Percentiles rank a stretch among this genome's conserved stretches.
Evolutionary conservation across 129 eudicot species (phyloP).

Genomic region (Smallanthus sonchifolius): DNA sequence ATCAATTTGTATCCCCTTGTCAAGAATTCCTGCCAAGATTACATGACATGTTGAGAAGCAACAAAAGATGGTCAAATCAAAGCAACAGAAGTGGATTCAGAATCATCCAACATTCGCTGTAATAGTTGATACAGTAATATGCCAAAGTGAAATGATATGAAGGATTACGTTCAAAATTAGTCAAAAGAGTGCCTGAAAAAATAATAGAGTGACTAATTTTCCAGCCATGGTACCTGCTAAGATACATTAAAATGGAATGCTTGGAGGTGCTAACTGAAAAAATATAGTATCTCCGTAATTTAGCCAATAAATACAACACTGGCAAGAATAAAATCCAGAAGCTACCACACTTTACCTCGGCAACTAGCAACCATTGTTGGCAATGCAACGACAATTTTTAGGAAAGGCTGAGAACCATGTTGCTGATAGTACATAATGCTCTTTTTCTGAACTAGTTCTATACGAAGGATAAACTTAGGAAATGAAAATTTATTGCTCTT

Average conservation of each 20-base stretch:
- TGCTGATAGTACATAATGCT: slow-evolving; percentile 97
- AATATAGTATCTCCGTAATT: not conserved
- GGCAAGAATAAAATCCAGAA: not conserved
- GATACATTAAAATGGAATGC: not conserved
- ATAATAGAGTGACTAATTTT: not conserved
- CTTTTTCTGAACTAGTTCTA: slow-evolving; percentile 78
- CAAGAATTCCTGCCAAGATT: slow-evolving; percentile 73
- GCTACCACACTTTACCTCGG: slow-evolving; percentile 53
- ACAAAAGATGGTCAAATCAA: slow-evolving; percentile 5
- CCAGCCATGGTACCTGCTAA: not conserved
- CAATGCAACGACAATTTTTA: slow-evolving; percentile 85
- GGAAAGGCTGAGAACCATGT: slow-evolving; percentile 73
- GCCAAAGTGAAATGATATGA: not conserved
- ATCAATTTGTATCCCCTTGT: slow-evolving; percentile 90
- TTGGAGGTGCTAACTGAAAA: not conserved
- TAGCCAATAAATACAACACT: slow-evolving; percentile 7
- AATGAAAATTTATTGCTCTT: slow-evolving; percentile 47
- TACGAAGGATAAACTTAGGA: slow-evolving; percentile 61
- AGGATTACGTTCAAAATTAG: not conserved
- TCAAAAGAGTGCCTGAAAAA: not conserved
- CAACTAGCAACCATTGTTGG: slow-evolving; percentile 97
- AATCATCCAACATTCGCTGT: not conserved
- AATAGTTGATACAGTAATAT: not conserved
- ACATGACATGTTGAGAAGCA: not conserved
- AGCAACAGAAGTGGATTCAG: not conserved